These are phyloP conservation scores for Collybiopsis luxurians DNA, from an alignment of 768 basidiomycete genomes.

Conservation along the genomic window DNA sequence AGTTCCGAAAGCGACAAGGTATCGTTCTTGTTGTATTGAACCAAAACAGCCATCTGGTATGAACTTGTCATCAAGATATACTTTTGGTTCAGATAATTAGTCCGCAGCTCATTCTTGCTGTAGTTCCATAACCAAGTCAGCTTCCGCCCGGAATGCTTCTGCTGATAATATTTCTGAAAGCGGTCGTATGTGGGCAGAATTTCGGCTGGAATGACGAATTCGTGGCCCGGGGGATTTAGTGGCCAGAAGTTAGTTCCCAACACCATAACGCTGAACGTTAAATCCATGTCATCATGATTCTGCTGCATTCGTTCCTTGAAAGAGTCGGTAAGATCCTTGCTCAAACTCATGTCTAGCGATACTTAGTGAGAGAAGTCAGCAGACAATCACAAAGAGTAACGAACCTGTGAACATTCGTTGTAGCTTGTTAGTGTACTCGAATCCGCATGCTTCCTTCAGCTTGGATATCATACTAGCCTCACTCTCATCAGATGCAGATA, in stretches of 20 bases:
- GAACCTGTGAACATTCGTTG: slow-evolving; percentile 95
- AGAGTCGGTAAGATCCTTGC: slow-evolving; percentile 91
- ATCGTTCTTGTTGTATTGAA: slow-evolving; percentile 92
- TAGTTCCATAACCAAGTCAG: slow-evolving; percentile 99
- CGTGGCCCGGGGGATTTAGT: slow-evolving; percentile 74
- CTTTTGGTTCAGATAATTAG: slow-evolving; percentile 90
- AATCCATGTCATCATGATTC: slow-evolving; percentile 80
- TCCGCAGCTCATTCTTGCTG: slow-evolving; percentile 93
- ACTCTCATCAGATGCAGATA: slow-evolving; percentile 93
- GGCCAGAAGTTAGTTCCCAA: slow-evolving; percentile 98
- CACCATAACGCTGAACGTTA: slow-evolving; percentile 92
- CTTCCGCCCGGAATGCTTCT: slow-evolving; percentile 92
- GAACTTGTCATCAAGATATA: slow-evolving; percentile 95
- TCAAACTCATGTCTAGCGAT: slow-evolving; percentile 76
- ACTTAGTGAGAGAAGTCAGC: slow-evolving; percentile 22
- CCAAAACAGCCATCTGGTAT: slow-evolving; percentile 92
- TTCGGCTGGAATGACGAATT: slow-evolving; percentile 87
- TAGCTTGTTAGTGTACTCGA: slow-evolving; percentile 95
- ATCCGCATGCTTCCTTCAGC: slow-evolving; percentile 93
- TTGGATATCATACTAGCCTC: slow-evolving; percentile 99
- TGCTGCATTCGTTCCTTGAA: slow-evolving; percentile 94
- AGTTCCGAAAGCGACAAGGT: slow-evolving; percentile 74
- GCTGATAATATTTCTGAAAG: slow-evolving; percentile 91
- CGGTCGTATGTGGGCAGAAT: slow-evolving; percentile 85
- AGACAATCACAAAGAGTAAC: slow-evolving; percentile 10